A percentile compares a stretch with the other conserved stretches of the same genome.
These are phyloP conservation scores for Penicillium digitatum DNA, from an alignment of 2,329 filamentous ascomycete species.

Conservation along the genomic window DNA sequence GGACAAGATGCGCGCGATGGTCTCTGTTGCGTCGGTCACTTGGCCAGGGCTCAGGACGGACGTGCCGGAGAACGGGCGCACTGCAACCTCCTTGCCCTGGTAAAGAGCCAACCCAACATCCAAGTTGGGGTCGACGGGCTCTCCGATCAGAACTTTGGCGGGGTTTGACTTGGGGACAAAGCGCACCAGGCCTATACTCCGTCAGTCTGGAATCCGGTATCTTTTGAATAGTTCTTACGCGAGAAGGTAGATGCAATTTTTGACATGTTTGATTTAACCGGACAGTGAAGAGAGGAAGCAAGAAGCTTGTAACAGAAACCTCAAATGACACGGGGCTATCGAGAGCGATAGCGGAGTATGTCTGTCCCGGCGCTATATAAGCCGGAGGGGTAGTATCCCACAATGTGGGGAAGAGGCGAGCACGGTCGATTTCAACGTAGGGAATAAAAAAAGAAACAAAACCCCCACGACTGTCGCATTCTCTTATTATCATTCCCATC, in stretches of 20 bases:
- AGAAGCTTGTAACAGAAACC: not conserved
- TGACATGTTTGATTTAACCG: slow-evolving; percentile 25
- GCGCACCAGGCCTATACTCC: slow-evolving; percentile 54
- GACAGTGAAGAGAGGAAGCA: not conserved
- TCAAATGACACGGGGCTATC: not conserved
- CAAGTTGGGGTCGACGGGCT: slow-evolving; percentile 51
- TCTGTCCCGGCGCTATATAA: slow-evolving; percentile 23
- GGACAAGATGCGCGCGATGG: slow-evolving; percentile 47
- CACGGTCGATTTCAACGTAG: slow-evolving; percentile 5
- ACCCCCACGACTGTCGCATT: slow-evolving; percentile 19
- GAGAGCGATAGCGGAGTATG: slow-evolving; percentile 20
- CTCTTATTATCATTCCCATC: not conserved
- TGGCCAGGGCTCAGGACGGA: slow-evolving; percentile 56
- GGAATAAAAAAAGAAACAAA: slow-evolving; percentile 18
- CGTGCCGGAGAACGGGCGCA: slow-evolving; percentile 55
- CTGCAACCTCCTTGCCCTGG: slow-evolving; percentile 54
- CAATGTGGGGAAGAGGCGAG: slow-evolving; percentile 21
- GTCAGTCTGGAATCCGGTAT: slow-evolving; percentile 1
- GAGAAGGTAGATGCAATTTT: slow-evolving; percentile 39
- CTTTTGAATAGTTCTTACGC: slow-evolving; percentile 20
- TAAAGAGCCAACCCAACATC: slow-evolving; percentile 58
- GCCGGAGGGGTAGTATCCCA: slow-evolving; percentile 17
- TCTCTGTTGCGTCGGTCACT: slow-evolving; percentile 44
- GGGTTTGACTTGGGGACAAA: slow-evolving; percentile 54
- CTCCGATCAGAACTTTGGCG: slow-evolving; percentile 52